Evolutionary conservation across 129 eudicot genomes (phyloP).

Genomic region (Saussurea involucrata): DNA sequence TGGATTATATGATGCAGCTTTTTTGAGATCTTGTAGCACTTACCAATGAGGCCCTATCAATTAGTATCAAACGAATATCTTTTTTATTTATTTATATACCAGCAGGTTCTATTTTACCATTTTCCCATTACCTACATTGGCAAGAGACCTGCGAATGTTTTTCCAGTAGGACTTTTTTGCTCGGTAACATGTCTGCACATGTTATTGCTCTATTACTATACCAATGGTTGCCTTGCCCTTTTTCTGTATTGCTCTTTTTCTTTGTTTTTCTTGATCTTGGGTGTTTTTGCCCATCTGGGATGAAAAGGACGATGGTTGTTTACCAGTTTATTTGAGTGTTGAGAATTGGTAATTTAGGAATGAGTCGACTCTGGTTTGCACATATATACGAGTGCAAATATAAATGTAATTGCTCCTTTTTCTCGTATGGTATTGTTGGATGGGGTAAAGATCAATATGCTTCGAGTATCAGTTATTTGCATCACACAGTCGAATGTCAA

Average conservation of each 20-base stretch:
- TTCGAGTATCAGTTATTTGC: conserved; percentile 20
- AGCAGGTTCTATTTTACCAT: not conserved
- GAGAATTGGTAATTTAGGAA: not conserved
- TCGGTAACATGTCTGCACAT: not conserved
- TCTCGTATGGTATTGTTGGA: conserved; percentile 15
- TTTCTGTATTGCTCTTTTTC: not conserved
- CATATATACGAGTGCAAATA: conserved; percentile 9
- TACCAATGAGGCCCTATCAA: not conserved
- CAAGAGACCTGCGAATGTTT: not conserved
- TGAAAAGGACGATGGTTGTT: not conserved
- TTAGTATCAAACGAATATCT: not conserved
- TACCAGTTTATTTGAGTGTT: not conserved
- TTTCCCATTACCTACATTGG: not conserved
- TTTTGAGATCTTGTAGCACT: not conserved
- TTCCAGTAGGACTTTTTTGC: not conserved
- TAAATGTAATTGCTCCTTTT: conserved; percentile 3
- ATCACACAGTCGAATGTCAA: conserved; percentile 9
- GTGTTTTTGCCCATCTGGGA: not conserved
- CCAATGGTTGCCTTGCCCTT: not conserved
- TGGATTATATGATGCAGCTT: not conserved
- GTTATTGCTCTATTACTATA: not conserved
- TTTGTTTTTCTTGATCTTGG: not conserved
- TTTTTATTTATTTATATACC: not conserved
- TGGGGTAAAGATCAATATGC: conserved; percentile 20
- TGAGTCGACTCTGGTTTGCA: not conserved